These are phyloP conservation scores for Porodaedalea pini DNA, from an alignment of 1,284 basidiomycete genomes.

Conservation along the genomic window DNA sequence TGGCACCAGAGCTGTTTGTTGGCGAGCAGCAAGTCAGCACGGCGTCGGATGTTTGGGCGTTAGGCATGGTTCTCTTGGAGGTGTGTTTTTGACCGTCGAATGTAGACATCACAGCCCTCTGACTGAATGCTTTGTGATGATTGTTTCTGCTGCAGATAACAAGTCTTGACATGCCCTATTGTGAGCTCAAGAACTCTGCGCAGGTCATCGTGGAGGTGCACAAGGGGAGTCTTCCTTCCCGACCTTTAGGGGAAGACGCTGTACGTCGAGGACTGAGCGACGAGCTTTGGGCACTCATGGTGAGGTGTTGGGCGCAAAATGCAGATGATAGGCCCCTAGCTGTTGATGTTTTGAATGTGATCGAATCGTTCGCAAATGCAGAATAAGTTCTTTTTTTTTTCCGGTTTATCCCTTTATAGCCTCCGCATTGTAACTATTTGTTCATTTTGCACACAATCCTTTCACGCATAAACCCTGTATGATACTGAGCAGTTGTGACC, in stretches of 20 bases:
- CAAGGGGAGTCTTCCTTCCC: conserved; percentile 4
- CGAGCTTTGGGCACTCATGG: conserved; percentile 19
- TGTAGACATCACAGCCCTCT: background rate
- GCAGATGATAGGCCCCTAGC: conserved; percentile 13
- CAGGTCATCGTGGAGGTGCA: conserved; percentile 20
- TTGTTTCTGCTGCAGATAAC: conserved; percentile 14
- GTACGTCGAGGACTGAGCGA: conserved; percentile 16
- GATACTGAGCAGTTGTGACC: no score
- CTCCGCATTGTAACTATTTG: no score
- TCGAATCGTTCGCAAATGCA: conserved; percentile 1
- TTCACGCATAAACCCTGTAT: no score
- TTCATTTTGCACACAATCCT: no score
- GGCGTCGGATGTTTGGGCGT: conserved; percentile 19
- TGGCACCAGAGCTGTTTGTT: conserved; percentile 23
- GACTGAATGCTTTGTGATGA: background rate
- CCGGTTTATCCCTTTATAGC: no score
- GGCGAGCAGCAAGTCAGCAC: conserved; percentile 7
- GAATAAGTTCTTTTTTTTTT: no score
- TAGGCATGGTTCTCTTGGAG: conserved; percentile 21
- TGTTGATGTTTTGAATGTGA: background rate
- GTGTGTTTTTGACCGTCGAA: background rate
- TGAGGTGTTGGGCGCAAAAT: conserved; percentile 16
- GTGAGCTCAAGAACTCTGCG: conserved; percentile 16
- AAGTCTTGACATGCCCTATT: conserved; percentile 18
- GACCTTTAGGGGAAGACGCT: conserved; percentile 11